Evolutionary conservation across 1,284 basidiomycete species (phyloP), one percentile per base, ranked within the genome.

Genomic region (Ustilago crameri): DNA sequence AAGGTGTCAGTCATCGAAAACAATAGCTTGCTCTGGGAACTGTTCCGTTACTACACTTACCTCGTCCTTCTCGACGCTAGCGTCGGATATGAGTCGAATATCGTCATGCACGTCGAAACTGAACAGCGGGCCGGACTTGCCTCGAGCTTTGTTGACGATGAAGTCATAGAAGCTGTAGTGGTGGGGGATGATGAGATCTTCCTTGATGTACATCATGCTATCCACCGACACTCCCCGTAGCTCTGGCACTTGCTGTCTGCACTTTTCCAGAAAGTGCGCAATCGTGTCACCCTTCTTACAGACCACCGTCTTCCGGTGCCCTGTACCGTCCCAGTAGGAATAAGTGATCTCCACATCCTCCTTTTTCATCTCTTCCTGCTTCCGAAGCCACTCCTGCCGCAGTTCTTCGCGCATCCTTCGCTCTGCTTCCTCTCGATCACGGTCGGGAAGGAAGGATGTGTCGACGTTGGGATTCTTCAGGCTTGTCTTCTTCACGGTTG

Each of bases 91-190:
- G 68, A 99, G 84, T 5, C 96, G 91, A 10, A 98, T 91, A 82
- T 99, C 95, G 81, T 98, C 95, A 84, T 98, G 95, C 8, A 98
- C 96, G 84, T 99, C 96, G 84, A 99, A 99, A 84, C 93, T 96
- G 87, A 99, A 99, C 52, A 99, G 85, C 1, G 95, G 95, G 0
- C 95, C 96, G 0, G 94, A 97, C 85, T 98, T 98, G 20, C 96
- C 96, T 26, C 96, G 90, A 3, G 95, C 93, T 85, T 97, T 97
- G 87, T 97, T 96, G 74, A 98, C 87, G 78, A 98, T 96, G 75
- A 98, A 98, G 85, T 97, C 93, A 84, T 98, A 98, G 83, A 98
- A 98, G 3, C 94, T 96, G 84, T 97, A 90, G 83, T 98, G 95
- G 91, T 98, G 83, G 17, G 61, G 51, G 47, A 74, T 63, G 56